Evolutionary conservation across 1,139 yeast genomes (phyloP).

Genomic region (Debaryomycetaceae sp.): DNA sequence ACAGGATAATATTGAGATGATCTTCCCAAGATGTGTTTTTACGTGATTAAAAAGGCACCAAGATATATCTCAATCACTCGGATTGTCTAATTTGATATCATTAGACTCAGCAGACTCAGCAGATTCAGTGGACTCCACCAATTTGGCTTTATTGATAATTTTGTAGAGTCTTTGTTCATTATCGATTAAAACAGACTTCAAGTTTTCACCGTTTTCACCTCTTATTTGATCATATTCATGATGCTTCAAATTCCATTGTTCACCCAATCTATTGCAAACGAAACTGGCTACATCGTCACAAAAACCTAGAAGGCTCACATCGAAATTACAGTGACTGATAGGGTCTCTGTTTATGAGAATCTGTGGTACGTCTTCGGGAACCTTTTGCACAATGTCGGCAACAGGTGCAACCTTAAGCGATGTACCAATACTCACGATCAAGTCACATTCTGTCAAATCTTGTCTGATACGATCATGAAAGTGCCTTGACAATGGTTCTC

Average conservation of each 20-base stretch:
- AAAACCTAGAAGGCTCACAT: conserved; percentile 70
- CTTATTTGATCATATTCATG: conserved; percentile 18
- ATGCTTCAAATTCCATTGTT: conserved; percentile 62
- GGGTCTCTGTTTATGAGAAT: conserved; percentile 77
- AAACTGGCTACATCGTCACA: conserved; percentile 85
- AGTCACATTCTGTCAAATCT: conserved; percentile 66
- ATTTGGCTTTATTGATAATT: conserved; percentile 7
- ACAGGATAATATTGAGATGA: conserved; percentile 7
- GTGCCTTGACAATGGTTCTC: conserved; percentile 75
- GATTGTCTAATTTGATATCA: neutral
- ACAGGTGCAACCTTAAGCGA: conserved; percentile 93
- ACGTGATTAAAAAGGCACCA: too few relatives aligned
- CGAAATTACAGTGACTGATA: conserved; percentile 76
- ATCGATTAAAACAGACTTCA: conserved; percentile 18
- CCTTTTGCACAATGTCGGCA: conserved; percentile 71
- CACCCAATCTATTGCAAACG: conserved; percentile 50
- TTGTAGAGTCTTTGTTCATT: conserved; percentile 20
- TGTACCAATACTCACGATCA: conserved; percentile 82
- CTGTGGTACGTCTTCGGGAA: conserved; percentile 73
- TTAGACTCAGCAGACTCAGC: neutral
- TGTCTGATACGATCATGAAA: conserved; percentile 59
- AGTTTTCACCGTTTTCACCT: conserved; percentile 11
- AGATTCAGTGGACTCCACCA: neutral
- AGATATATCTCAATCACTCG: neutral
- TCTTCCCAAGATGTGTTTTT: conserved; percentile 1